phyloP scores from a whole-genome alignment of 441 rosid species.

The Melastoma candidum region DNA sequence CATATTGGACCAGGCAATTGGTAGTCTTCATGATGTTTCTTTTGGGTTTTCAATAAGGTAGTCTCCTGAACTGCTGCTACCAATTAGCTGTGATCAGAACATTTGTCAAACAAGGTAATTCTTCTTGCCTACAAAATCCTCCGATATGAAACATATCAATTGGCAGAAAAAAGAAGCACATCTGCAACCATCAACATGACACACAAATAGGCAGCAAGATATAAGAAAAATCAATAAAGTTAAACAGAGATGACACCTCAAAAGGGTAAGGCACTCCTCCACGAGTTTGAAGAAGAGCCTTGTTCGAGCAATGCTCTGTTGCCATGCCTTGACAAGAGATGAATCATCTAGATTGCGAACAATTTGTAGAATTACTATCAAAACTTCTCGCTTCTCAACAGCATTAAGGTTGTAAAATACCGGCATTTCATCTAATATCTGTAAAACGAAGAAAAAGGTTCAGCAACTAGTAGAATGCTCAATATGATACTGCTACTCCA shows the following conservation, averaged over 20 bases:
- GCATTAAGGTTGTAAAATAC: constrained; percentile 95
- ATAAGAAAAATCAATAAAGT: constrained; percentile 11
- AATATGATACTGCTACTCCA: not conserved
- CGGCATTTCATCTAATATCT: constrained; percentile 99
- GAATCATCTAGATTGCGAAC: constrained; percentile 93
- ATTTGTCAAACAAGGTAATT: too few species aligned
- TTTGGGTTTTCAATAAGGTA: too few species aligned
- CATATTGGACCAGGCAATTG: too few species aligned
- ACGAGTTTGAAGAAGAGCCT: constrained; percentile 92
- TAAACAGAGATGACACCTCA: constrained; percentile 52
- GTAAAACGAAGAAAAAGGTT: constrained; percentile 22
- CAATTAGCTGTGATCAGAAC: too few species aligned
- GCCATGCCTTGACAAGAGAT: constrained; percentile 96
- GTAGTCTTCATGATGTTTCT: too few species aligned
- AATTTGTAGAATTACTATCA: constrained; percentile 83
- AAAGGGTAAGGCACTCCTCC: constrained; percentile 95
- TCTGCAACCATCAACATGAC: not conserved
- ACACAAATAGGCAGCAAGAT: constrained; percentile 8
- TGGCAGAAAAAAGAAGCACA: too few species aligned
- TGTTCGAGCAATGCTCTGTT: constrained; percentile 97
- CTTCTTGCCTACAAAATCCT: too few species aligned
- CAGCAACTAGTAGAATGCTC: not conserved
- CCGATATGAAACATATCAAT: too few species aligned
- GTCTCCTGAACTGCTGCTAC: too few species aligned
- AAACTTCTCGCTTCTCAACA: constrained; percentile 95